These are phyloP conservation scores for Ochromonas danica DNA, from an alignment of 108 stramenopile species.

Conservation along the genomic window DNA sequence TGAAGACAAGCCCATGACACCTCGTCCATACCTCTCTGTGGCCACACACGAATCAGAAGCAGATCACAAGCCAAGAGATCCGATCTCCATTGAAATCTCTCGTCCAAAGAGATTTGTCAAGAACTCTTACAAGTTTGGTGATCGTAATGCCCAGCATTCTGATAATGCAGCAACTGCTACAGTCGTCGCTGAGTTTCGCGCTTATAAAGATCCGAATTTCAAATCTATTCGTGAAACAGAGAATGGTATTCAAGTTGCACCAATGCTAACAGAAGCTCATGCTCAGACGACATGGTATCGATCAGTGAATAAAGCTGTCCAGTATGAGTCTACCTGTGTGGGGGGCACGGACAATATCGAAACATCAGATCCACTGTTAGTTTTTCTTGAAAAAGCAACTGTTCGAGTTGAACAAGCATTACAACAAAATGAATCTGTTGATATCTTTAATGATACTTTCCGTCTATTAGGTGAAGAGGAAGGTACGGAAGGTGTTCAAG, in stretches of 20 bases:
- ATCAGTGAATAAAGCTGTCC: constrained; percentile 52
- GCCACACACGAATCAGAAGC: constrained; percentile 41
- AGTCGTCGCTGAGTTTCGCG: constrained; percentile 54
- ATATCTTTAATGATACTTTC: constrained; percentile 54
- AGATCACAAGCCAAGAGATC: constrained; percentile 44
- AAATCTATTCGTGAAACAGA: constrained; percentile 46
- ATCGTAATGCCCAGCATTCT: constrained; percentile 45
- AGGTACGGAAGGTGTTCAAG: constrained; percentile 26
- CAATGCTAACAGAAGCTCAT: constrained; percentile 23
- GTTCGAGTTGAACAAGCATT: constrained; percentile 57
- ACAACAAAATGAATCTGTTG: constrained; percentile 68
- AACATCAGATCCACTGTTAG: neutral
- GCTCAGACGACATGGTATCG: constrained; percentile 61
- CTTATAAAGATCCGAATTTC: constrained; percentile 55
- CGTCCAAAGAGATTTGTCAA: constrained; percentile 45
- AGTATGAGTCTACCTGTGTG: constrained; percentile 44
- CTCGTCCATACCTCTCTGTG: constrained; percentile 43
- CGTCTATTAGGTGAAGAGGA: constrained; percentile 45
- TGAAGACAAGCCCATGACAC: constrained; percentile 54
- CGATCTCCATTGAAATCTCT: constrained; percentile 43
- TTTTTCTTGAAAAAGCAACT: constrained; percentile 37
- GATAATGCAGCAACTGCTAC: constrained; percentile 49
- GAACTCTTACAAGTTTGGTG: constrained; percentile 41
- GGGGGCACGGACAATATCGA: neutral
- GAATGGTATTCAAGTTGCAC: constrained; percentile 43